Percentiles rank a stretch among this genome's conserved stretches.
These are phyloP conservation scores for Mucor racemosus DNA, from an alignment of 371 early-diverging fungal species.

Conservation along the genomic window DNA sequence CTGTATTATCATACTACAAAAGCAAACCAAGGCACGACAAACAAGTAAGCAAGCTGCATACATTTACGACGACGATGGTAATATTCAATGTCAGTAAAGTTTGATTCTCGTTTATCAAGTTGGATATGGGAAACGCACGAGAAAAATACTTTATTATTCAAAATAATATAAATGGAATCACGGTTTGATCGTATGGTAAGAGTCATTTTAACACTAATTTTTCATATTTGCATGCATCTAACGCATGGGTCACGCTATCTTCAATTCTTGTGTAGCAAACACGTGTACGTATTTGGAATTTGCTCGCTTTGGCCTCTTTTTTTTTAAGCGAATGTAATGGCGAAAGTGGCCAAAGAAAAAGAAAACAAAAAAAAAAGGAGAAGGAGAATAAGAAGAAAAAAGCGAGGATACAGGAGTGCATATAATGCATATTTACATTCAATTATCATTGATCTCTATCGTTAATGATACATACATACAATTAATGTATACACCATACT, in stretches of 20 bases:
- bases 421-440: too few species aligned
- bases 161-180: background rate
- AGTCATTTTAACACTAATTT: background rate
- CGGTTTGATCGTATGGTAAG: background rate
- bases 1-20: too few species aligned
- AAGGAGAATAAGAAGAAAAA: background rate
- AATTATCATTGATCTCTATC: too few species aligned
- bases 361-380: background rate
- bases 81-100: too few species aligned
- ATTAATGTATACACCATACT: background rate
- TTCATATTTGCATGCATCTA: constrained; percentile 14
- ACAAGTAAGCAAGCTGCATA: too few species aligned
- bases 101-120: background rate
- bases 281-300: constrained; percentile 23
- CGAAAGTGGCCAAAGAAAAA: too few species aligned
- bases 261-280: constrained; percentile 5
- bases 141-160: background rate
- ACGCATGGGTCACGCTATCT: constrained; percentile 25
- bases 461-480: background rate
- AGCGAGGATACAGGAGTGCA: background rate
- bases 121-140: background rate
- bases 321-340: background rate
- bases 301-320: background rate
- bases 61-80: too few species aligned
- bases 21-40: too few species aligned